Conservation (phyloP, 1,284 basidiomycete species). For the Moesziomyces antarcticus region DNA sequence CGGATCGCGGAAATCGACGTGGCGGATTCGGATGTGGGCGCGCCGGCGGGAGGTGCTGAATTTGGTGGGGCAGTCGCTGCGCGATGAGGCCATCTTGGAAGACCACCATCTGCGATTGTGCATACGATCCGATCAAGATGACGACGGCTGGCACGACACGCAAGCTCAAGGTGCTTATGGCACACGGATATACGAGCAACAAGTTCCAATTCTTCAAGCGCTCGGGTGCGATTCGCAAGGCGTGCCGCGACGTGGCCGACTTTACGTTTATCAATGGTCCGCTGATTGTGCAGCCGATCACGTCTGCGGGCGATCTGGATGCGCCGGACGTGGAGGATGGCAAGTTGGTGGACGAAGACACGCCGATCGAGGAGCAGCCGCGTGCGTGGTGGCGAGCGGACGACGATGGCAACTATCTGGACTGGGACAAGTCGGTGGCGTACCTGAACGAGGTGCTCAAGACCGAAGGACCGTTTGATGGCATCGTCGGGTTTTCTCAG, state of each 20-base stretch:
- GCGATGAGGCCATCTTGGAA: not conserved
- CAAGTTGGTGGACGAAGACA: conserved; percentile 46
- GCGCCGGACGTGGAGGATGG: conserved; percentile 52
- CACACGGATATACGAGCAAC: conserved; percentile 66
- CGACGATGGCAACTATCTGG: conserved; percentile 53
- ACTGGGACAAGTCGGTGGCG: conserved; percentile 54
- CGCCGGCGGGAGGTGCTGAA: too few relatives aligned
- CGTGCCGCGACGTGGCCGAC: conserved; percentile 62
- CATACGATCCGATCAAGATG: conserved; percentile 5
- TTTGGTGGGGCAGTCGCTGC: too few relatives aligned
- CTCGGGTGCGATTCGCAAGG: conserved; percentile 60
- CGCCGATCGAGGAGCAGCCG: conserved; percentile 65
- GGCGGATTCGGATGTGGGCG: too few relatives aligned
- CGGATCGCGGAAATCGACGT: too few relatives aligned
- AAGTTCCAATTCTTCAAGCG: conserved; percentile 55
- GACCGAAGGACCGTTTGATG: conserved; percentile 64
- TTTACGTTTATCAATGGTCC: conserved; percentile 64
- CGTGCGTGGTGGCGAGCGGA: conserved; percentile 64
- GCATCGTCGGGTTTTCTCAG: conserved; percentile 64
- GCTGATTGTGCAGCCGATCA: conserved; percentile 60
- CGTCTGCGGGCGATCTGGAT: conserved; percentile 52
- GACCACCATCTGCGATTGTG: not conserved
- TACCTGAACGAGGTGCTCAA: conserved; percentile 54
- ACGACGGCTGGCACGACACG: conserved; percentile 23
- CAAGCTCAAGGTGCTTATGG: conserved; percentile 60